Base-by-base conservation (phyloP, 805 yeast species). In the Spencermartinsiella europaea region DNA sequence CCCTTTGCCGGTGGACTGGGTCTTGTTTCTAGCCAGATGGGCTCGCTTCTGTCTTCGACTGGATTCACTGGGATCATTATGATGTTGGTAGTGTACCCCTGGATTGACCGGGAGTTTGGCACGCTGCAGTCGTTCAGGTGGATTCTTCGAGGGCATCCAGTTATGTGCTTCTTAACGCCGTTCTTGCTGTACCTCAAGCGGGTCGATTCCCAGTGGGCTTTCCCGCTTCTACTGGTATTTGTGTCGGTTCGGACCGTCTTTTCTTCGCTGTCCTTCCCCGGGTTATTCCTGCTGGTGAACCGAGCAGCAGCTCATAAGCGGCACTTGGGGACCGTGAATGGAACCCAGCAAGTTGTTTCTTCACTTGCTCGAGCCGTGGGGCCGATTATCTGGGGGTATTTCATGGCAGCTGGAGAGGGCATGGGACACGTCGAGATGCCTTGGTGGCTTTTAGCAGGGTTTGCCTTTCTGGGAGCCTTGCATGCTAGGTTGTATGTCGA, bases 341-440 rank as follows among this genome's bases (percentile, higher is more conserved):
- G 82, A 12, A 70, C 77, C 15, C 69, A 80, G 2, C 71, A 79
- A 59, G 73, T 80, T 35, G 67, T 73, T 34, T 63, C 75, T 16
- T 73, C 85, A 1, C 60, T 75, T 31, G 81, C 84, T 0, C 64
- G 85, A 52, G 79, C 75, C 44, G 38, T 74, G 0, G 85, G 79
- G 2, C 86, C 85, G 0, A 58, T 79, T 5, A 27, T 67, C 1
- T 79, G 82, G 80, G 85, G 85, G 3, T 64, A 52, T 45, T 40
- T 71, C 22, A 68, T 71, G 71, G 58, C 72, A 2, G 61, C 62
- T 59, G 66, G 69, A 4, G 64, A 67, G 40, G 35, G 25, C 2
- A 7, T 37, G 12, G 54, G 54, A 20, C 48, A 47, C 22, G 55
- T 42, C 17, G 50, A 55, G 46, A 34, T 57, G 25, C 57, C 61